phyloP scores from a whole-genome alignment of 2,329 filamentous ascomycete genomes.

The Bipolaris victoriae region DNA sequence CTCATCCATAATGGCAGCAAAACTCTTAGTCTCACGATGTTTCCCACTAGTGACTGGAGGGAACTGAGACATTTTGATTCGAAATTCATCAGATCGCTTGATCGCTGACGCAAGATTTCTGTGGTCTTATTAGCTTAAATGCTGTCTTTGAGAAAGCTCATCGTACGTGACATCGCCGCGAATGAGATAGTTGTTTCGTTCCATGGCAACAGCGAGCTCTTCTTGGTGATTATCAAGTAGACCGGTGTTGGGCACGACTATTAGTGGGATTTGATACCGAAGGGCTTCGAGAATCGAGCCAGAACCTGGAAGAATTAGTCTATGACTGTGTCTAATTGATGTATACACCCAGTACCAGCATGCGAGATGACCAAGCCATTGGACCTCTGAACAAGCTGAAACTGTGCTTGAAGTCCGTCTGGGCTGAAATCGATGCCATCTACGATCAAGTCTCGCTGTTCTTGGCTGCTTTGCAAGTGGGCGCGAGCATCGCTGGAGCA shows the following conservation, averaged over 20 bases:
- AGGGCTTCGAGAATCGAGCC: slow-evolving; percentile 87
- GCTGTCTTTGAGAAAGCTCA: neutral
- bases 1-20: slow-evolving; percentile 47
- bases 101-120: slow-evolving; percentile 59
- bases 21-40: slow-evolving; percentile 45
- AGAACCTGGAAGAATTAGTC: slow-evolving; percentile 66
- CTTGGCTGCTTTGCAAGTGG: slow-evolving; percentile 15
- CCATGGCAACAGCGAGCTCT: slow-evolving; percentile 80
- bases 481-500: slow-evolving; percentile 21
- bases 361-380: slow-evolving; percentile 85
- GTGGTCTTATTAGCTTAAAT: neutral
- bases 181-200: slow-evolving; percentile 76
- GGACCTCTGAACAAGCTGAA: slow-evolving; percentile 60
- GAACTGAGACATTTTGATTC: slow-evolving; percentile 40
- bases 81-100: slow-evolving; percentile 53
- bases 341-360: slow-evolving; percentile 67
- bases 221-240: slow-evolving; percentile 90
- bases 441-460: slow-evolving; percentile 49
- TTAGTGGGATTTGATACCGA: slow-evolving; percentile 73
- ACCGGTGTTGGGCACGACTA: slow-evolving; percentile 84
- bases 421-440: slow-evolving; percentile 70
- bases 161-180: slow-evolving; percentile 70
- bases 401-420: slow-evolving; percentile 64
- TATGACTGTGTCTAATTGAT: neutral
- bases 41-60: slow-evolving; percentile 45